Base-by-base conservation (phyloP, 176 grass and related monocot genomes). In the Oryza coarctata region DNA sequence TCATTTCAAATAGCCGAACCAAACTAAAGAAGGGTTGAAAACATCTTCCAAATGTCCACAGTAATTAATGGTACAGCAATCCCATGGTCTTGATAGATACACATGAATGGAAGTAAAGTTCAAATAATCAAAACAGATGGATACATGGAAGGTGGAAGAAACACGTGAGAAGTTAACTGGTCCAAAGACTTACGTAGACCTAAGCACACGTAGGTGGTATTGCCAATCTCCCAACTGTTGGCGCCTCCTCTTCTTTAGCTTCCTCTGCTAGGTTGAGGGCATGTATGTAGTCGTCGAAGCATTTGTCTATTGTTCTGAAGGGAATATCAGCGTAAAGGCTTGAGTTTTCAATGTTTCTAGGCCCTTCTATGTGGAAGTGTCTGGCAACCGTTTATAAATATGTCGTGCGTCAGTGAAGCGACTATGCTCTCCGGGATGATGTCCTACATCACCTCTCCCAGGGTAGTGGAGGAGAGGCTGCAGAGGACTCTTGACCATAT, bases 381-480 rank as follows among this genome's bases (percentile, higher is more conserved):
- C 84, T 95, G 93, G 79, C 90, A 95, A 3, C 93, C 93, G 31
- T 88, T 92, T 36, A 95, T 95, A 69, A 95, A 95, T 63, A 95
- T 95, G 88, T 95, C 93, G 33, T 92, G 93, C 52, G 90, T 95
- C n/a, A 95, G 73, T 1, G 93, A 86, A 3, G 93, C 93, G 23
- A 95, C 93, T 3, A 92, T 86, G 87, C 90, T 95, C 39, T n/a
- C 63, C n/a, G 93, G 93, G 47, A 92, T 60, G 30, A 77, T 25
- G 67, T 90, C 86, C 52, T 33, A n/a, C n/a, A n/a, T n/a, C n/a
- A n/a, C n/a, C n/a, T n/a, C n/a, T n/a, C n/a, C n/a, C n/a, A n/a
- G n/a, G n/a, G n/a, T n/a, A n/a, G n/a, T n/a, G n/a, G n/a, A n/a
- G n/a, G n/a, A n/a, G n/a, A n/a, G n/a, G n/a, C n/a, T n/a, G n/a